Evolutionary conservation across 768 basidiomycete genomes (phyloP), one percentile per base, ranked within the genome.

Genomic region (Boletus rubropictus): DNA sequence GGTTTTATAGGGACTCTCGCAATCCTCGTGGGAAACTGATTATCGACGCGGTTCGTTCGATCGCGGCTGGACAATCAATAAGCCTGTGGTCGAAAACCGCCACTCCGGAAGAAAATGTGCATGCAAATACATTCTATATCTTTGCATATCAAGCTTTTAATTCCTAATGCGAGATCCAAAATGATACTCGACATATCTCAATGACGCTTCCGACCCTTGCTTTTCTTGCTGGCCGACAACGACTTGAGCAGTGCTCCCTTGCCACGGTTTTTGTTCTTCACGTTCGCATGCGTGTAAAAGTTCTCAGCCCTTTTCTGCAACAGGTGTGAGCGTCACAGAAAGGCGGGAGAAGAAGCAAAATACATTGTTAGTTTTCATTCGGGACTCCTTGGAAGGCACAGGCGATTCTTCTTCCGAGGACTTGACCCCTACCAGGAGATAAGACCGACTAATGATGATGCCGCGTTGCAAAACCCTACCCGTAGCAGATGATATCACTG

Each of bases 361-460:
- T 63, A 84, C 88, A 73, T 99, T 99, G 75, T 83, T 91, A 1
- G 96, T 98, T 58, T 80, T 95, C 89, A 95, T 88, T 15, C 95
- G 86, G 22, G 77, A 64, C 54, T 78, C 86, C 65, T 66, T 71
- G 14, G 61, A 44, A 25, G 58, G 57, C 7, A 55, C 58, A 12
- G 64, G 63, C 1, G 57, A 60, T 35, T 69, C 74, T 21, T 67
- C 67, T 12, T 72, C 70, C 1, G 65, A 50, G 39, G 48, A 57
- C 21, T 49, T 53, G 22, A 62, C 61, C 52, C 60, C 73, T 66
- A 22, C 44, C 29, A 22, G 50, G 39, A 24, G 11, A 39, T 60
- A n/a, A 52, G 56, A 44, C 49, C 20, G 10, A 49, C 29, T 33
- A 18, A 37, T 17, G 17, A 31, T 11, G n/a, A 45, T 22, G 24